These are phyloP conservation scores for Tylopilus rubrobrunneus DNA, from an alignment of 768 basidiomycete genomes.

Conservation along the genomic window DNA sequence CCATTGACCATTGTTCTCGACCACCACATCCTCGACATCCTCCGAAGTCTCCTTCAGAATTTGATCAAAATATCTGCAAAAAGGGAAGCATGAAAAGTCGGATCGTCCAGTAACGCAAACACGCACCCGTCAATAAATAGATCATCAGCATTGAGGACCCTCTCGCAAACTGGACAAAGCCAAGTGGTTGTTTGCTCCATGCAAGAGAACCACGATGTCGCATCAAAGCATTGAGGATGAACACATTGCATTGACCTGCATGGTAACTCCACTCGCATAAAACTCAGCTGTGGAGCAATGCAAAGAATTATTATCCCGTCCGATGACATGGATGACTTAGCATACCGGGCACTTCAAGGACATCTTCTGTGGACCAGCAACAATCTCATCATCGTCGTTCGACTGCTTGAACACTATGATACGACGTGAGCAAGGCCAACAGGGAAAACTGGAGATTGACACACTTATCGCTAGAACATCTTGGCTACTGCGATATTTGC, in stretches of 20 bases:
- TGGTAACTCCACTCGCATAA: conserved; percentile 78
- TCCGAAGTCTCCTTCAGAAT: conserved; percentile 79
- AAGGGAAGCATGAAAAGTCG: not conserved
- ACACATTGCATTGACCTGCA: conserved; percentile 85
- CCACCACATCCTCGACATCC: conserved; percentile 83
- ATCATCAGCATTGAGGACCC: conserved; percentile 69
- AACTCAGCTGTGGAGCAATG: conserved; percentile 58
- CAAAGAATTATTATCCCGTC: not conserved
- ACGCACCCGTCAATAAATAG: conserved; percentile 88
- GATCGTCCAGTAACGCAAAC: not conserved
- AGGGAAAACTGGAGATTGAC: conserved; percentile 19
- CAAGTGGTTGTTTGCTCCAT: conserved; percentile 97
- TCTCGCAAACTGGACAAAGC: conserved; percentile 92
- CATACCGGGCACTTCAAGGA: conserved; percentile 91
- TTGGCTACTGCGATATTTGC: conserved; percentile 58
- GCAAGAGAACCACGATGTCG: conserved; percentile 86
- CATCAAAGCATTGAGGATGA: conserved; percentile 95
- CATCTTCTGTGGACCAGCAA: conserved; percentile 86
- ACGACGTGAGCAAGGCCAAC: not conserved
- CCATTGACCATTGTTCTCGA: conserved; percentile 96
- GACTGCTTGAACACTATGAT: conserved; percentile 52
- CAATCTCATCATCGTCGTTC: conserved; percentile 85
- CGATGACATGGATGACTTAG: conserved; percentile 2
- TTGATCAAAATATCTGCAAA: conserved; percentile 77
- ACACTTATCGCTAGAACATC: conserved; percentile 69